Base-by-base conservation (phyloP, 1,284 basidiomycete genomes). In the Papiliotrema laurentii region DNA sequence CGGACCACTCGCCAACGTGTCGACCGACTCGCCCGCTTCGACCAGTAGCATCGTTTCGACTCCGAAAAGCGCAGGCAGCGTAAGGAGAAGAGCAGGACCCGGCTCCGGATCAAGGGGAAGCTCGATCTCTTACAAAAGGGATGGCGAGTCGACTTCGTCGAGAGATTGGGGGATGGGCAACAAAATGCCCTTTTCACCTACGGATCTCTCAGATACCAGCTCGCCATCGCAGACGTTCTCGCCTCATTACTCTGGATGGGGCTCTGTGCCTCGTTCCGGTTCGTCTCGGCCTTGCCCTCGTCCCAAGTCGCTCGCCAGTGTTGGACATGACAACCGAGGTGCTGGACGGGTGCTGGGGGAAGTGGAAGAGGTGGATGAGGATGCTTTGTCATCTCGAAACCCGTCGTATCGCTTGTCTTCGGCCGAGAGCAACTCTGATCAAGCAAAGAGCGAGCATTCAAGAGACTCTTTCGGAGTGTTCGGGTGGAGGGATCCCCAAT, bases 111-210 rank as follows among this genome's bases (percentile, higher is more conserved):
- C 56, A 2, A 48, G 59, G 2, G 52, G 60, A 28, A 68, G 68
- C 48, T 67, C 64, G 0, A 70, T 72, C 45, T 67, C 65, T 19
- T 72, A 72, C 50, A 64, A 59, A 49, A 68, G 61, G 47, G 66
- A 69, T 19, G 58, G 57, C 40, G 58, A 54, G 19, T 35, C 30
- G 34, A 54, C 56, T 18, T 60, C 61, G 5, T 64, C 63, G 28
- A 54, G 42, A 33, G 63, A 56, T 47, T 55, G 55, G 53, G 55
- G 51, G n/a, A 50, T 49, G 22, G 49, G 40, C 19, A 48, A 40
- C 24, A 45, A 45, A 21, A 16, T 9, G 24, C 39, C 34, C 22
- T 36, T 50, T 43, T 43, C 47, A 44, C 25, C 52, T 36, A 3
- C 18, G 21, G 27, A n/a, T 14, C 9, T n/a, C 25, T 18, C 27